Evolutionary conservation across 345 rosid genomes (phyloP), one percentile per base, ranked within the genome.

Genomic region (Durio zibethinus): DNA sequence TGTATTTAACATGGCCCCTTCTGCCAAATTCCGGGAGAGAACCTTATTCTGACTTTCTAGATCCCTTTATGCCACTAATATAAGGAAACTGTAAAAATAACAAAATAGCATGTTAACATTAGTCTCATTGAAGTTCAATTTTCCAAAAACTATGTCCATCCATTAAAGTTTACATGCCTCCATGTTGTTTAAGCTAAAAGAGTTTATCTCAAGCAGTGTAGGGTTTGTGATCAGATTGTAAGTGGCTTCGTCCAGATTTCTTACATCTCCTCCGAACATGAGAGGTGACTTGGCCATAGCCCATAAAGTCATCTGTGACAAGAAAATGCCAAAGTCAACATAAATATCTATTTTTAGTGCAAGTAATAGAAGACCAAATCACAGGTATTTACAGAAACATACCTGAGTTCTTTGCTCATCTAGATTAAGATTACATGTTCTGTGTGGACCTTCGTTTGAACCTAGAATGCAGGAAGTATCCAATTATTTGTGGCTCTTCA

Each of bases 241-340:
- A 38, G 98, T 92, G 45, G 84, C 21, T 4, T 83, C 83, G 72
- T 93, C 94, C n/a, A 95, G 89, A 29, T 85, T 89, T 83, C 92
- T 86, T 66, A 89, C 82, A 80, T 93, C 99, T 78, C 99, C 99
- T 68, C 98, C 99, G 79, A 89, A 93, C 93, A 95, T 90, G 38
- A 95, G 90, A 75, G 99, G 98, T 14, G 99, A 93, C 88, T 86
- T 95, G 50, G 92, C 97, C 57, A 95, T 92, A 35, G 89, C 87
- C 99, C 99, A 95, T 90, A 93, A 85, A 54, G 98, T 95, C 90
- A 95, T 87, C 99, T 95, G 84, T 36, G 35, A 79, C 82, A 72
- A 48, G 31, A 77, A 81, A 74, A 38, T 20, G 40, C 29, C 12
- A 31, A 48, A 43, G 70, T 77, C 43, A 77, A 57, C 62, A 60